Conservation (phyloP, 1,139 yeast species). For the Blastobotrys raffinosifermentans region DNA sequence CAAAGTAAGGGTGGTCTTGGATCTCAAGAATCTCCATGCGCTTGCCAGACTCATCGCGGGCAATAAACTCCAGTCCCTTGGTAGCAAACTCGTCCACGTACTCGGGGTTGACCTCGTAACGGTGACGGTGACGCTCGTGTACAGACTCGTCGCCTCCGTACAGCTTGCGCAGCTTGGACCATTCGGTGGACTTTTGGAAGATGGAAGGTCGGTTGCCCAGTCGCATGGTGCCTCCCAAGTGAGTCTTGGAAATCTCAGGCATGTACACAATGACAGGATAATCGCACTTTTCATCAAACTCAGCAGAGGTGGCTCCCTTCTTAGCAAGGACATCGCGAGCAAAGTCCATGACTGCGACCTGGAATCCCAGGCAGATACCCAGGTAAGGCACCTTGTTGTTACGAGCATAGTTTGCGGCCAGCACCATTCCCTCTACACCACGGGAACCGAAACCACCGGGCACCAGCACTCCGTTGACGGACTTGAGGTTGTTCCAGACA, state of each 20-base stretch:
- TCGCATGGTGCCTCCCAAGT: conserved; percentile 99
- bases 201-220: conserved; percentile 87
- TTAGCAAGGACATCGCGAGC: conserved; percentile 75
- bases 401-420: conserved; percentile 97
- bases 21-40: conserved; percentile 95
- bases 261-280: conserved; percentile 89
- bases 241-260: conserved; percentile 97
- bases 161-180: conserved; percentile 69
- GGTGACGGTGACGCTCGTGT: conserved; percentile 95
- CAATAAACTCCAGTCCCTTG: conserved; percentile 81
- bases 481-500: conserved; percentile 92
- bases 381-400: conserved; percentile 88
- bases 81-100: conserved; percentile 63
- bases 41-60: conserved; percentile 81
- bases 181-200: conserved; percentile 64
- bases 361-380: conserved; percentile 97
- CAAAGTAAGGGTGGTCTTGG: conserved; percentile 75
- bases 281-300: conserved; percentile 59
- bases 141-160: conserved; percentile 71
- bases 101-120: conserved; percentile 93
- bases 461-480: conserved; percentile 94
- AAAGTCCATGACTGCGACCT: conserved; percentile 92
- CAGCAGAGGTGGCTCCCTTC: conserved; percentile 72
- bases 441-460: conserved; percentile 98
- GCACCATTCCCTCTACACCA: conserved; percentile 97